Conservation (phyloP, 2,329 filamentous ascomycete genomes). For the Eutypella sp. region DNA sequence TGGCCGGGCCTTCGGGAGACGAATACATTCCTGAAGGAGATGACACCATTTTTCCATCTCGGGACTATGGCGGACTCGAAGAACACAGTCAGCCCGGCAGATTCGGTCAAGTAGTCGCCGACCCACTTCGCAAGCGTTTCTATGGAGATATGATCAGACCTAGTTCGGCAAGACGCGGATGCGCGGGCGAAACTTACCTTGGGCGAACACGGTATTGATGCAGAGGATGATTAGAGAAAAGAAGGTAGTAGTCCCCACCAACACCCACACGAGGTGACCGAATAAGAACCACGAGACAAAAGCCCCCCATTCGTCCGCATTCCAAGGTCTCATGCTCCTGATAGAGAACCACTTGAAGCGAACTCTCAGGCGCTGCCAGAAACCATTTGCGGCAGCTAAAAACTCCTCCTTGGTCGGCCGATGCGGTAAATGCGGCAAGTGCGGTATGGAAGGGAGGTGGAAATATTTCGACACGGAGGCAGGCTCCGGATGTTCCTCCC, state of each 20-base stretch:
- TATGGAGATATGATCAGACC: constrained; percentile 27
- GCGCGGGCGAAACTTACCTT: constrained; percentile 52
- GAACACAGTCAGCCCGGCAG: constrained; percentile 86
- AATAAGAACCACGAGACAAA: constrained; percentile 92
- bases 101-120: constrained; percentile 91
- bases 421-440: constrained; percentile 75
- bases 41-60: constrained; percentile 91
- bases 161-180: background rate
- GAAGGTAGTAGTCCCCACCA: constrained; percentile 96
- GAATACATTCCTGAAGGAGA: constrained; percentile 94
- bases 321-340: constrained; percentile 87
- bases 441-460: constrained; percentile 48
- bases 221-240: constrained; percentile 86
- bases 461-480: constrained; percentile 55
- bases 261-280: constrained; percentile 89
- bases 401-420: constrained; percentile 91
- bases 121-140: constrained; percentile 92
- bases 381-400: constrained; percentile 83
- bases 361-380: constrained; percentile 84
- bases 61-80: constrained; percentile 98
- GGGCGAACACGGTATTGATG: constrained; percentile 94
- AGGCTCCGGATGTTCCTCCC: constrained; percentile 38
- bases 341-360: constrained; percentile 99
- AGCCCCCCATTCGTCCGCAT: constrained; percentile 91
- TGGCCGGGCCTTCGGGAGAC: constrained; percentile 88